These are phyloP conservation scores for Boletellus ananiceps DNA, from an alignment of 768 basidiomycete species.

Conservation along the genomic window DNA sequence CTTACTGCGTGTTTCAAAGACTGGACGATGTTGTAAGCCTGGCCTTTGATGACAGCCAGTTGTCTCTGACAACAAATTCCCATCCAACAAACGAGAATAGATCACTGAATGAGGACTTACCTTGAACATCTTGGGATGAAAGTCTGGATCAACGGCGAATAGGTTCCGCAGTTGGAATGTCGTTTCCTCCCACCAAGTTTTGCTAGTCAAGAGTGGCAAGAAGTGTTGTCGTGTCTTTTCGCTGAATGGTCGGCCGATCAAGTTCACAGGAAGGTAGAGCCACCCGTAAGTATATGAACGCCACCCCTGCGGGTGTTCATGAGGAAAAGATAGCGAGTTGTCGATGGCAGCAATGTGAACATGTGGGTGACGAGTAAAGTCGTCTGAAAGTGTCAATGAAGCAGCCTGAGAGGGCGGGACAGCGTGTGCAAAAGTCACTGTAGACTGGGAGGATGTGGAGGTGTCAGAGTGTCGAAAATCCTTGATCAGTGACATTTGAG, in stretches of 20 bases:
- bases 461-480: slow-evolving; percentile 53
- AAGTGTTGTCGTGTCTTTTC: slow-evolving; percentile 79
- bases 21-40: slow-evolving; percentile 87
- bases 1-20: slow-evolving; percentile 72
- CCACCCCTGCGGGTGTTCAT: slow-evolving; percentile 82
- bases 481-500: slow-evolving; percentile 71
- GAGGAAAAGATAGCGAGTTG: slow-evolving; percentile 88
- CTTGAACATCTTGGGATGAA: slow-evolving; percentile 86
- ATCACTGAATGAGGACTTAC: slow-evolving; percentile 37
- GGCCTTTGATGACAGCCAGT: slow-evolving; percentile 90
- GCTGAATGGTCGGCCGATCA: slow-evolving; percentile 84
- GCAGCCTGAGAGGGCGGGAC: slow-evolving; percentile 34
- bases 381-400: slow-evolving; percentile 31
- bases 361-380: slow-evolving; percentile 64
- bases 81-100: neutral
- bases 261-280: slow-evolving; percentile 79
- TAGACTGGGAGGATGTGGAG: slow-evolving; percentile 36
- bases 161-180: slow-evolving; percentile 70
- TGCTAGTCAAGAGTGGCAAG: slow-evolving; percentile 75
- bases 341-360: slow-evolving; percentile 92
- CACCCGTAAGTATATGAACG: slow-evolving; percentile 84
- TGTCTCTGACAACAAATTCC: slow-evolving; percentile 50
- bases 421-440: slow-evolving; percentile 37
- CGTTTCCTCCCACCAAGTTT: slow-evolving; percentile 88
- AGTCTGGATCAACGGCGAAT: slow-evolving; percentile 80